These are phyloP conservation scores for Boletales sp. DNA, from an alignment of 768 basidiomycete genomes.

Conservation along the genomic window DNA sequence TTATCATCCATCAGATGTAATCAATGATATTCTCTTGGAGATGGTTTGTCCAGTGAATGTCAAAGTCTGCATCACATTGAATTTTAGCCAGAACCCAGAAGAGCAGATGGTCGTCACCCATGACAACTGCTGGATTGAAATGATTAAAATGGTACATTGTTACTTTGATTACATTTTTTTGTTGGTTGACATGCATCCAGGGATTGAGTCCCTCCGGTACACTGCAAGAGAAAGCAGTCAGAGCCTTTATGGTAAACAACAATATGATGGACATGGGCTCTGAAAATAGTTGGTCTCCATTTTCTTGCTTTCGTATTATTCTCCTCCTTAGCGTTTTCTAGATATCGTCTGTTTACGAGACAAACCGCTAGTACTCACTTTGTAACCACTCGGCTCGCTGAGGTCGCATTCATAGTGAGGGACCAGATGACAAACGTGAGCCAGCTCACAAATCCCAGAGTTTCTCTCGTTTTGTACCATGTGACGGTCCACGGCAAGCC, in stretches of 20 bases:
- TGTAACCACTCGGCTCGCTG: neutral
- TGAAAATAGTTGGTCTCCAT: neutral
- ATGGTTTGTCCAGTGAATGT: neutral
- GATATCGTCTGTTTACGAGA: conserved; percentile 1
- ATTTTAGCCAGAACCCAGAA: neutral
- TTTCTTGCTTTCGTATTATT: too few species aligned
- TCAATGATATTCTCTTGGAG: conserved; percentile 7
- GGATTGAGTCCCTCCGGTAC: neutral
- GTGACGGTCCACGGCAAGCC: too few species aligned
- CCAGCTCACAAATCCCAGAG: too few species aligned
- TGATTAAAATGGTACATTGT: neutral
- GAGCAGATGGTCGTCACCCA: conserved; percentile 5
- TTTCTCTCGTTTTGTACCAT: too few species aligned
- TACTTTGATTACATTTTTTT: neutral
- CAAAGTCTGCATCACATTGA: neutral
- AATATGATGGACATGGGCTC: neutral
- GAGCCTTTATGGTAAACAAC: neutral
- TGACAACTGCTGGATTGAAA: conserved; percentile 7
- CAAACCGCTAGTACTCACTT: neutral
- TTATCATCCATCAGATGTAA: conserved; percentile 1
- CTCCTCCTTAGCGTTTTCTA: neutral
- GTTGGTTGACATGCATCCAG: neutral
- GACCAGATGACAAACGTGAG: too few species aligned
- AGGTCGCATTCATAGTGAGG: neutral
- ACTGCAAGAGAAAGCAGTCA: neutral